Evolutionary conservation across 805 yeast species (phyloP).

Genomic region (Wickerhamiella qilinensis): DNA sequence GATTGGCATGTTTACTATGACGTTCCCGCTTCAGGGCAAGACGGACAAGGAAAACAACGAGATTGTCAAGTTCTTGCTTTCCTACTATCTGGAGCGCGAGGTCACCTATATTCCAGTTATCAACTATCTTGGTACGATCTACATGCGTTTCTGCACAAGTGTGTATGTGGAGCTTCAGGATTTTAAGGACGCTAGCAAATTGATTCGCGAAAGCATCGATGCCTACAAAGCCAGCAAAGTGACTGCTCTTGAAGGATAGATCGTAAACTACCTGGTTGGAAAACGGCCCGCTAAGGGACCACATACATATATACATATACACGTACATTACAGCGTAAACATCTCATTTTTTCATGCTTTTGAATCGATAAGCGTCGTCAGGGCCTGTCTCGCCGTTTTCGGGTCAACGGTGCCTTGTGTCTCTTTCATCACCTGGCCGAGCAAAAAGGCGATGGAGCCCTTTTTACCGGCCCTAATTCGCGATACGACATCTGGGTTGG

Average conservation of each 20-base stretch:
- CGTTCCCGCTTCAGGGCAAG: constrained; percentile 21
- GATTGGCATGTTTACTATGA: constrained; percentile 31
- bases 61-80: constrained; percentile 12
- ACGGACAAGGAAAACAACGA: constrained; percentile 12
- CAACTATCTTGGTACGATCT: constrained; percentile 27
- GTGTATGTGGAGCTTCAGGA: constrained; percentile 43
- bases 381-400: constrained; percentile 18
- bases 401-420: constrained; percentile 41
- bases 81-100: constrained; percentile 17
- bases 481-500: constrained; percentile 38
- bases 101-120: constrained; percentile 35
- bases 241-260: too few relatives aligned
- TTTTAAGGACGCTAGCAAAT: constrained; percentile 31
- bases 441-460: constrained; percentile 54
- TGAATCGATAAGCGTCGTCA: constrained; percentile 2
- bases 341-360: neutral
- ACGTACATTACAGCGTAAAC: too few relatives aligned
- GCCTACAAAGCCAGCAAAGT: constrained; percentile 18
- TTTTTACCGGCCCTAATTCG: constrained; percentile 43
- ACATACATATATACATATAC: neutral
- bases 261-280: neutral
- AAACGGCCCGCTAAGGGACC: neutral
- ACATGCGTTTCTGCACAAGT: constrained; percentile 42
- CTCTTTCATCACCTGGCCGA: constrained; percentile 73
- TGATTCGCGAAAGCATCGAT: constrained; percentile 22